phyloP scores from a whole-genome alignment of 2,329 filamentous ascomycete genomes.

The Ampelomyces quisqualis region DNA sequence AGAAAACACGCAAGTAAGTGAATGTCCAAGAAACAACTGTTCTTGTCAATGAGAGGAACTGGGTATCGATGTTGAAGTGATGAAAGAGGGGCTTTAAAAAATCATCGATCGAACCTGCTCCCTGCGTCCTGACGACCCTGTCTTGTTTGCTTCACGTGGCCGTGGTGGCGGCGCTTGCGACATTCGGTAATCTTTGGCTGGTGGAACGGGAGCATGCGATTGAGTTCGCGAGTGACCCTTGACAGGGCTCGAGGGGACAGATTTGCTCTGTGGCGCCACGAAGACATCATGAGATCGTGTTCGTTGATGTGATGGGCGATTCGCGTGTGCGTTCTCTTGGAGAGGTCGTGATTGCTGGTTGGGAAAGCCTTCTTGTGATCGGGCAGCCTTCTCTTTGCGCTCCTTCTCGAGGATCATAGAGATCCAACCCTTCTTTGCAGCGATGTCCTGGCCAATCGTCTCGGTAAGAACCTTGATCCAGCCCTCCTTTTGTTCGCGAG shows the following conservation, averaged over 20 bases:
- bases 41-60: conserved; percentile 9
- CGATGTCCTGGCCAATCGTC: conserved; percentile 59
- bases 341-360: conserved; percentile 24
- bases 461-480: conserved; percentile 92
- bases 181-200: conserved; percentile 32
- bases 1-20: conserved; percentile 30
- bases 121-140: conserved; percentile 25
- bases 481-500: conserved; percentile 78
- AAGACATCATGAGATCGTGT: conserved; percentile 35
- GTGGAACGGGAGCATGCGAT: conserved; percentile 33
- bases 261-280: conserved; percentile 17
- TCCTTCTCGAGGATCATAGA: conserved; percentile 59
- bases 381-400: conserved; percentile 34
- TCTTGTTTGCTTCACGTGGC: conserved; percentile 33
- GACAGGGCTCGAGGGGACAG: conserved; percentile 31
- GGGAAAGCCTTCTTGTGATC: conserved; percentile 25
- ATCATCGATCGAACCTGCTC: conserved; percentile 48
- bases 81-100: conserved; percentile 30
- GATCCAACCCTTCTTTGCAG: conserved; percentile 59
- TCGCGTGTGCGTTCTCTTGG: conserved; percentile 17
- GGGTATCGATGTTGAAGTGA: conserved; percentile 27
- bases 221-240: conserved; percentile 39
- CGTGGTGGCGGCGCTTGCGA: conserved; percentile 31
- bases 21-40: conserved; percentile 18
- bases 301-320: conserved; percentile 27